Conservation (phyloP, 352 stramenopile species). For the Pythium insidiosum region DNA sequence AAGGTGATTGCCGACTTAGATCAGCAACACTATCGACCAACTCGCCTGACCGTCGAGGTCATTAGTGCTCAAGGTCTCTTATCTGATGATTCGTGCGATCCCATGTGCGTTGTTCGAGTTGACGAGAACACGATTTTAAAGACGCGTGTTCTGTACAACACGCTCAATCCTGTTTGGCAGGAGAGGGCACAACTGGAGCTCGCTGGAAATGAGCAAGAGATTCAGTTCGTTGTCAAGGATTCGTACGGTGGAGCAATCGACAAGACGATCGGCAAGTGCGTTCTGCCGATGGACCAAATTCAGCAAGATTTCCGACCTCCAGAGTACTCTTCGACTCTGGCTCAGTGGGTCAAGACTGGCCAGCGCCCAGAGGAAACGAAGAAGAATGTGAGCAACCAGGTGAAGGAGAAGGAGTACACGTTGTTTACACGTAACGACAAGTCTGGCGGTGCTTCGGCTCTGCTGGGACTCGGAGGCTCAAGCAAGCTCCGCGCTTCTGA, state of each 20-base stretch:
- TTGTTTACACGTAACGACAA: constrained; percentile 48
- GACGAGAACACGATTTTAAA: constrained; percentile 61
- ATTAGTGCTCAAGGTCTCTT: constrained; percentile 63
- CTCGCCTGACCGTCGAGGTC: constrained; percentile 52
- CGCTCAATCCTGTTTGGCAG: constrained; percentile 74
- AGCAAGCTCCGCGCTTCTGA: constrained; percentile 19
- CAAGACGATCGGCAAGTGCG: constrained; percentile 71
- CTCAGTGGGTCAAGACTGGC: constrained; percentile 74
- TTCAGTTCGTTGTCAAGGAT: constrained; percentile 81
- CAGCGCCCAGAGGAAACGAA: constrained; percentile 70
- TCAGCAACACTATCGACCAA: constrained; percentile 49
- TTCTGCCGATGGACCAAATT: constrained; percentile 63
- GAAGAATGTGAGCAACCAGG: constrained; percentile 72
- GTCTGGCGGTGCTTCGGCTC: constrained; percentile 12
- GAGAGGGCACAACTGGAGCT: constrained; percentile 55
- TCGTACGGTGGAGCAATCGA: constrained; percentile 74
- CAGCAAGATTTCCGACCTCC: constrained; percentile 72
- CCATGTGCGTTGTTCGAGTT: constrained; percentile 63
- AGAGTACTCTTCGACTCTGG: constrained; percentile 62
- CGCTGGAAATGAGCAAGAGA: constrained; percentile 40
- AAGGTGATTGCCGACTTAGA: constrained; percentile 64
- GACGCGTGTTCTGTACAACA: constrained; percentile 81
- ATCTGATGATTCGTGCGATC: constrained; percentile 70
- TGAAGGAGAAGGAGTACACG: constrained; percentile 75
- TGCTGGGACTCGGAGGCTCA: constrained; percentile 8